Base-by-base conservation (phyloP, 179 eudicot species). In the Vitellaria paradoxa region DNA sequence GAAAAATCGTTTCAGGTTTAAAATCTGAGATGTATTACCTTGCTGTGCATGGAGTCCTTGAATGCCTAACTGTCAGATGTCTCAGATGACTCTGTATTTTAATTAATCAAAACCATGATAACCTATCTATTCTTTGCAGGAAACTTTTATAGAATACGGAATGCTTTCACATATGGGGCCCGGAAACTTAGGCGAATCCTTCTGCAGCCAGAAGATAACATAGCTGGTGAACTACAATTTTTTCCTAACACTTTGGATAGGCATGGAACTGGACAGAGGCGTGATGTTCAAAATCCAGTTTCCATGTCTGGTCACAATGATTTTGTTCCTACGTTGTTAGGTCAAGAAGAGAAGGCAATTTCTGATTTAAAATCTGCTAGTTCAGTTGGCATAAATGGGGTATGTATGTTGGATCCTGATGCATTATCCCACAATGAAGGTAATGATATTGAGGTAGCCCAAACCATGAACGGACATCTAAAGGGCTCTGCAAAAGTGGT, bases 161-260 rank as follows among this genome's bases (percentile, higher is more conserved):
- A 97, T 78, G 99, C 99, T 75, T 91, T 96, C 78, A 76, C 90
- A 2, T 94, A 82, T 75, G 99, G 98, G 66, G 96, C 98, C 75
- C 84, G 87, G 49, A 94, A 92, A 75, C 97, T 96, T 30, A 88
- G 89, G 50, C 89, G 77, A 82, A 90, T 94, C 71, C 87, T 96
- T 77, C 46, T 78, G 78, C 91, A 78, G 79, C 87, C 90, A 42
- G 86, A 86, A 79, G 87, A 88, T 42, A 72, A 79, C 59, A 80
- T 96, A 59, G 81, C 86, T 56, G 86, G 87, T 57, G 96, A 92
- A 84, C 90, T 94, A 56, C 63, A 67, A 30, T 96, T 94, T 82
- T 94, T 96, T 78, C 77, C 91, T 7, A 94, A 91, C 81, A 94
- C 98, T 53, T 74, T 94, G 81, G 88, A 84, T 20, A 87, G 97